Evolutionary conservation across 164 flowering plant genomes (phyloP).

Genomic region (Stephania cephalantha): DNA sequence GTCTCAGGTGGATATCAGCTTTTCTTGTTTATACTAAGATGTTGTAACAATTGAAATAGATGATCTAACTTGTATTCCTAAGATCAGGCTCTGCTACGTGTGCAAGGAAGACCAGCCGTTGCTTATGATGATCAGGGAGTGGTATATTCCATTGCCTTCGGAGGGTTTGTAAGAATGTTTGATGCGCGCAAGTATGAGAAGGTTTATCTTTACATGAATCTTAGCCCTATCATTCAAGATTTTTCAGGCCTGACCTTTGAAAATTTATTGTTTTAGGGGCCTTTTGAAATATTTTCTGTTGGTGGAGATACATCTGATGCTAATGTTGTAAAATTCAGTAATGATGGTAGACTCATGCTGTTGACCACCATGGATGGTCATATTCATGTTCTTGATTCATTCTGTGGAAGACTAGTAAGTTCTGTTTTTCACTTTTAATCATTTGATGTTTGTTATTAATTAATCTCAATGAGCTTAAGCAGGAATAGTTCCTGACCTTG

Average conservation of each 20-base stretch:
- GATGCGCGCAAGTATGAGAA: slow-evolving; percentile 89
- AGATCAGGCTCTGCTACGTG: slow-evolving; percentile 79
- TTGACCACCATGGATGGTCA: slow-evolving; percentile 79
- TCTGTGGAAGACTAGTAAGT: slow-evolving; percentile 89
- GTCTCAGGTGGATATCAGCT: slow-evolving; percentile 59
- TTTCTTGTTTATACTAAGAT: neutral
- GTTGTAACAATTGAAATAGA: neutral
- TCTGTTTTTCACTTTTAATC: neutral
- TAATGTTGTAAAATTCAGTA: slow-evolving; percentile 85
- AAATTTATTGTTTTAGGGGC: slow-evolving; percentile 53
- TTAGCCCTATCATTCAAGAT: neutral
- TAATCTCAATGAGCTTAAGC: neutral
- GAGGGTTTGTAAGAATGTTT: slow-evolving; percentile 91
- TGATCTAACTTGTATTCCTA: slow-evolving; percentile 9
- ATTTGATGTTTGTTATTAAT: neutral
- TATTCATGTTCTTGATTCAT: slow-evolving; percentile 89
- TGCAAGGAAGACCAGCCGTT: slow-evolving; percentile 95
- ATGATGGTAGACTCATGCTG: slow-evolving; percentile 92
- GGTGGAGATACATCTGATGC: slow-evolving; percentile 94
- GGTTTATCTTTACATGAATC: slow-evolving; percentile 32
- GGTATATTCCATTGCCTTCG: slow-evolving; percentile 90
- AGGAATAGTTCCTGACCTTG: neutral
- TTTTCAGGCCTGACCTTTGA: slow-evolving; percentile 3
- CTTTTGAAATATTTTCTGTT: slow-evolving; percentile 86
- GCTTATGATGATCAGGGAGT: slow-evolving; percentile 96